A percentile compares a stretch with the other conserved stretches of the same genome.
Conservation (phyloP, 176 grass and related monocot species). For the Thalia dealbata region DNA sequence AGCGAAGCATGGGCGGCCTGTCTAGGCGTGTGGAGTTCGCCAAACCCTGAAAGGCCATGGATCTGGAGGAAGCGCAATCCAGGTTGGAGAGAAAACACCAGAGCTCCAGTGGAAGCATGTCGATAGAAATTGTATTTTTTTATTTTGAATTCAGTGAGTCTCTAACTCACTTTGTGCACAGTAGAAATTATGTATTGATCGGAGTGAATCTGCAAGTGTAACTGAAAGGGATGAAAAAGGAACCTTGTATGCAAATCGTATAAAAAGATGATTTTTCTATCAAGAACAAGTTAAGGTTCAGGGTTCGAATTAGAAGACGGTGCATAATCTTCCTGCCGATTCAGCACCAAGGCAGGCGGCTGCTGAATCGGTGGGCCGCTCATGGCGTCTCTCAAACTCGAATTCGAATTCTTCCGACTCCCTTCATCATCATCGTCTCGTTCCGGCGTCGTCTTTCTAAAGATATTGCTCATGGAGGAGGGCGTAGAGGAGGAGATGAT, state of each 20-base stretch:
- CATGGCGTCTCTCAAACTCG: neutral
- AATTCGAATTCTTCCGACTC: neutral
- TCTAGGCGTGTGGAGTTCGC: conserved; percentile 29
- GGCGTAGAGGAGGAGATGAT: too few relatives aligned
- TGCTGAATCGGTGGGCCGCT: neutral
- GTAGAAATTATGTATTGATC: too few relatives aligned
- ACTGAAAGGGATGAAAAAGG: too few relatives aligned
- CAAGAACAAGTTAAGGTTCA: too few relatives aligned
- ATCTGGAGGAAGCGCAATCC: conserved; percentile 38
- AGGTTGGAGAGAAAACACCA: conserved; percentile 10
- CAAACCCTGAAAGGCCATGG: conserved; percentile 53
- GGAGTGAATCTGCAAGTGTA: too few relatives aligned
- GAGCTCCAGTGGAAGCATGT: conserved; percentile 13
- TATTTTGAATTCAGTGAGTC: too few relatives aligned
- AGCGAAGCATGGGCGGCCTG: conserved; percentile 30
- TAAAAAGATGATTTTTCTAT: too few relatives aligned
- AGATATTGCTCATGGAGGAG: too few relatives aligned
- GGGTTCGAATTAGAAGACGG: neutral
- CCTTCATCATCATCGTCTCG: neutral
- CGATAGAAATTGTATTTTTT: too few relatives aligned
- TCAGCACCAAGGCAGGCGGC: neutral
- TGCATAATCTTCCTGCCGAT: neutral
- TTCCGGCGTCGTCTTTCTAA: neutral
- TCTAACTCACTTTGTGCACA: too few relatives aligned
- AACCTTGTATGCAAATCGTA: too few relatives aligned